Evolutionary conservation across 306 rosid species (phyloP).

Genomic region (Cyamopsis tetragonoloba): DNA sequence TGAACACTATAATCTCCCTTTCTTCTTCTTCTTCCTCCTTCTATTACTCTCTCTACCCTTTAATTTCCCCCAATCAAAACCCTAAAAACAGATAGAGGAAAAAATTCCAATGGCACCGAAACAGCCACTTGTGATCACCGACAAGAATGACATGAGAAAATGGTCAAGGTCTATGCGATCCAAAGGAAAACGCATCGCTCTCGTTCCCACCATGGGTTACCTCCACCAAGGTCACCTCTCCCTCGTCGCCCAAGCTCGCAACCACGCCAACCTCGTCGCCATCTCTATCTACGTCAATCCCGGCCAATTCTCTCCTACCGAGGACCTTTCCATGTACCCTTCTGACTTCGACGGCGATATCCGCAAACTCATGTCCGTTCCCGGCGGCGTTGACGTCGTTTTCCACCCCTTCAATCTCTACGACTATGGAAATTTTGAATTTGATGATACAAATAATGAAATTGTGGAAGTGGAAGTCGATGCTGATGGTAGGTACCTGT

Average conservation of each 20-base stretch:
- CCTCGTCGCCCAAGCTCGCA: constrained; percentile 54
- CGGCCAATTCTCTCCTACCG: constrained; percentile 78
- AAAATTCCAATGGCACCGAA: constrained; percentile 43
- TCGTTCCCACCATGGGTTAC: constrained; percentile 93
- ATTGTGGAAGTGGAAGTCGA: neutral
- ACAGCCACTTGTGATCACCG: constrained; percentile 47
- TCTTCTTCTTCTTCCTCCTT: too few relatives aligned
- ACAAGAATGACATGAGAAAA: constrained; percentile 55
- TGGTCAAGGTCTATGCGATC: constrained; percentile 85
- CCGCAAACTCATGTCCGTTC: constrained; percentile 46
- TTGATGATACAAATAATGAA: neutral
- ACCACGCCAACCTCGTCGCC: constrained; percentile 41
- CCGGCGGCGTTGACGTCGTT: constrained; percentile 72
- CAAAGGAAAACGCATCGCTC: constrained; percentile 51
- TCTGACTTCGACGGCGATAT: constrained; percentile 75
- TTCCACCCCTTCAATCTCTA: constrained; percentile 68
- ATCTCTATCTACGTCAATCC: constrained; percentile 91
- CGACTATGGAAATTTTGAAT: constrained; percentile 38
- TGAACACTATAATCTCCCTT: too few relatives aligned
- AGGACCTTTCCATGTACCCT: constrained; percentile 85
- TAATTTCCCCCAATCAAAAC: too few relatives aligned
- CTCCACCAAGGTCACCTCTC: constrained; percentile 85
- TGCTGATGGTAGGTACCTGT: constrained; percentile 27
- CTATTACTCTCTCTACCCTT: too few relatives aligned
- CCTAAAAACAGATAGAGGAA: too few relatives aligned